A percentile compares a stretch with the other conserved stretches of the same genome.
phyloP scores from a whole-genome alignment of 345 rosid genomes.

The Pistacia integerrima region DNA sequence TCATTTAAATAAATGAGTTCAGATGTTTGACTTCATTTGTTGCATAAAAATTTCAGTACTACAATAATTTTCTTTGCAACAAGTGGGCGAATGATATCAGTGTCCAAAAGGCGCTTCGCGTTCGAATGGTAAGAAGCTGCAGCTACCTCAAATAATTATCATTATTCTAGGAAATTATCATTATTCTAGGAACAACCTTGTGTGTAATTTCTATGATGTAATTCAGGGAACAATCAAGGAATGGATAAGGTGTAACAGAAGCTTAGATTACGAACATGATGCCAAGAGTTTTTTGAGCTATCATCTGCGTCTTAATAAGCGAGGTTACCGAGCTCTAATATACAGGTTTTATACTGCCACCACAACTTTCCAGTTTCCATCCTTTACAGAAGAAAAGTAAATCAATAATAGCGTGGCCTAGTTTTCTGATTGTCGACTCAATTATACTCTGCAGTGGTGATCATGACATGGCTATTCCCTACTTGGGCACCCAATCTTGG shows the following conservation, averaged over 20 bases:
- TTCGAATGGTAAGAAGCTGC: slow-evolving; percentile 22
- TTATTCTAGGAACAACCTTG: not conserved
- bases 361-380: not conserved
- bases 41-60: slow-evolving; percentile 14
- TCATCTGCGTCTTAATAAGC: slow-evolving; percentile 21
- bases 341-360: slow-evolving; percentile 24
- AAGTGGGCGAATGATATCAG: slow-evolving; percentile 31
- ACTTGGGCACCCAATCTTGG: slow-evolving; percentile 33
- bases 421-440: not conserved
- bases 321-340: slow-evolving; percentile 32
- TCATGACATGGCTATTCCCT: slow-evolving; percentile 26
- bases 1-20: not conserved
- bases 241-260: slow-evolving; percentile 40
- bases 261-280: slow-evolving; percentile 22
- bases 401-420: not conserved
- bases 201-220: not conserved
- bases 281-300: slow-evolving; percentile 10
- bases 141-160: not conserved
- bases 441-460: slow-evolving; percentile 23
- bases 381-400: too few species aligned
- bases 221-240: slow-evolving; percentile 23
- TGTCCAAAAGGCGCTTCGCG: slow-evolving; percentile 33
- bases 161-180: not conserved
- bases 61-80: slow-evolving; percentile 22
- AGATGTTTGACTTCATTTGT: not conserved